A percentile compares a stretch with the other conserved stretches of the same genome.
These are phyloP conservation scores for Hymenoscyphus repandus DNA, from an alignment of 2,329 filamentous ascomycete genomes.

Conservation along the genomic window DNA sequence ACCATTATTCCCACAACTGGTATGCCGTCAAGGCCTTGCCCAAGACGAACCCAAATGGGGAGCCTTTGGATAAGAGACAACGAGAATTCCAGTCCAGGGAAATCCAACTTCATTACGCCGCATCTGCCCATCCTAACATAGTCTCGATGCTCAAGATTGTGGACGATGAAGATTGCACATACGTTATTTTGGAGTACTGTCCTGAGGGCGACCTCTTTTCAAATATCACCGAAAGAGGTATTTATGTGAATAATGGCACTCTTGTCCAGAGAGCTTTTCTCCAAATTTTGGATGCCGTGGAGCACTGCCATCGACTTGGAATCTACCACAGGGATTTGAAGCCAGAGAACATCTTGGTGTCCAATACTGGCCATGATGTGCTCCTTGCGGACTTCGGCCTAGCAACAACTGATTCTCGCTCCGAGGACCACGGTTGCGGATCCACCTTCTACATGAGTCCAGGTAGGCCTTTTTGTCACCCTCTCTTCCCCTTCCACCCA, in stretches of 20 bases:
- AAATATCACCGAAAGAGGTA: slow-evolving; percentile 93
- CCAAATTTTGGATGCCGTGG: slow-evolving; percentile 93
- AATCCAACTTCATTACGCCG: slow-evolving; percentile 84
- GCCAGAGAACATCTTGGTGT: slow-evolving; percentile 95
- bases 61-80: slow-evolving; percentile 75
- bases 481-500: slow-evolving; percentile 12
- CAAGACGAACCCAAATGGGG: slow-evolving; percentile 72
- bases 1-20: slow-evolving; percentile 60
- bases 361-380: slow-evolving; percentile 80
- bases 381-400: slow-evolving; percentile 98
- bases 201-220: slow-evolving; percentile 94
- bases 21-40: slow-evolving; percentile 97
- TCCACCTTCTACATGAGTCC: slow-evolving; percentile 99
- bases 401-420: slow-evolving; percentile 76
- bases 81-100: slow-evolving; percentile 87
- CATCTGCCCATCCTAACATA: slow-evolving; percentile 85
- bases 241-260: slow-evolving; percentile 88
- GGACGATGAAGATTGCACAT: slow-evolving; percentile 87
- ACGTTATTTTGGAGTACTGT: slow-evolving; percentile 94
- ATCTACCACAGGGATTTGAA: slow-evolving; percentile 98
- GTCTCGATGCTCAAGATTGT: slow-evolving; percentile 92
- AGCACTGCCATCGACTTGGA: slow-evolving; percentile 86
- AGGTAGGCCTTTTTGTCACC: slow-evolving; percentile 56
- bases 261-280: slow-evolving; percentile 84
- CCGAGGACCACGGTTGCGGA: slow-evolving; percentile 93